These are phyloP conservation scores for Penstemon newberryi DNA, from an alignment of 257 asterid genomes.

Conservation along the genomic window DNA sequence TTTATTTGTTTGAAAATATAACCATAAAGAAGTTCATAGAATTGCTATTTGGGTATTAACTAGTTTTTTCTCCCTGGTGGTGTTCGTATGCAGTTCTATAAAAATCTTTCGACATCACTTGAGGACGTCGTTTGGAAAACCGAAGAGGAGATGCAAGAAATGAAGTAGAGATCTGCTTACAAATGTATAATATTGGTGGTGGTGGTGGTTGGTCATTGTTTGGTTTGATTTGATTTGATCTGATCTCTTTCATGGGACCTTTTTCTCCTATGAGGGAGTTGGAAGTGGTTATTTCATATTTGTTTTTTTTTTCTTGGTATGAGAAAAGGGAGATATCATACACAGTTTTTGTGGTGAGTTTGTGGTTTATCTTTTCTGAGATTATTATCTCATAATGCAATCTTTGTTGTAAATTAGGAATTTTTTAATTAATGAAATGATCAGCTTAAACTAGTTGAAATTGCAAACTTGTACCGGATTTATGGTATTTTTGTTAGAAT, in stretches of 20 bases:
- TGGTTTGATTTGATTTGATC: conserved; percentile 35
- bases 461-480: too few relatives aligned
- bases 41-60: neutral
- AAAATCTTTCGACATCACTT: conserved; percentile 65
- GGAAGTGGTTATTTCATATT: conserved; percentile 6
- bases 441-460: too few relatives aligned
- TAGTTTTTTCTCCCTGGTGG: neutral
- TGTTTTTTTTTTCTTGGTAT: conserved; percentile 12
- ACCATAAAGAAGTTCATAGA: neutral
- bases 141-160: conserved; percentile 77
- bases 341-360: conserved; percentile 24
- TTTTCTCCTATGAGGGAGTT: conserved; percentile 43
- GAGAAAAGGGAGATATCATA: conserved; percentile 15
- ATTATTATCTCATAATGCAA: conserved; percentile 1
- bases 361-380: conserved; percentile 18
- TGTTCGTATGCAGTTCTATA: conserved; percentile 64
- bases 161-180: conserved; percentile 42
- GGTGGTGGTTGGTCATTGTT: conserved; percentile 29
- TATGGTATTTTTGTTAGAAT: too few relatives aligned
- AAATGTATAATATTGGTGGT: conserved; percentile 3
- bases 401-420: neutral
- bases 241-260: conserved; percentile 41
- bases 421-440: neutral
- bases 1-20: neutral
- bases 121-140: conserved; percentile 93